Percentiles rank a stretch among this genome's conserved stretches.
Conservation (phyloP, 106 monocot genomes). For the Amphibolis antarctica region DNA sequence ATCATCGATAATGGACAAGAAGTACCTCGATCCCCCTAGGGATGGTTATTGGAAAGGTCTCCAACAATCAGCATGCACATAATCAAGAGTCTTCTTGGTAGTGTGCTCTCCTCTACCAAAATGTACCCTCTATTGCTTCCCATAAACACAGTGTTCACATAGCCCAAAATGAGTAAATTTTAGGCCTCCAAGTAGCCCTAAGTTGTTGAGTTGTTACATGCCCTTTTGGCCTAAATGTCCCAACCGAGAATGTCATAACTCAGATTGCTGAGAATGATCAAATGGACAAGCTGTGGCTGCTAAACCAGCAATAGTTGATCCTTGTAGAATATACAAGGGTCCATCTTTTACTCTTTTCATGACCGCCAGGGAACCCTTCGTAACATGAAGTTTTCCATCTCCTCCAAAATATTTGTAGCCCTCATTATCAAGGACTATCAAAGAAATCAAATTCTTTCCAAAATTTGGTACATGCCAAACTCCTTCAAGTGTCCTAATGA, state of each 20-base stretch:
- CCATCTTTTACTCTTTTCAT: background rate
- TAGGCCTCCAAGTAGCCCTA: background rate
- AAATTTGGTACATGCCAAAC: background rate
- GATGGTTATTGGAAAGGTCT: too few species aligned
- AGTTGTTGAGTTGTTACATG: background rate
- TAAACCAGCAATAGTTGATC: background rate
- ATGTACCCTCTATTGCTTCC: background rate
- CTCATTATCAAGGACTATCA: background rate
- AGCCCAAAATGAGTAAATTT: background rate
- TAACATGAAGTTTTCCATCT: background rate
- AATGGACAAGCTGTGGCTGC: background rate
- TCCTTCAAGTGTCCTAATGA: background rate
- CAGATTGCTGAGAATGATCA: background rate
- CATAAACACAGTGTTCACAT: slow-evolving; percentile 1
- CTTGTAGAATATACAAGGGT: background rate
- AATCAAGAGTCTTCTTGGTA: background rate
- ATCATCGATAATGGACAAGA: background rate
- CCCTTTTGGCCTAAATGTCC: background rate
- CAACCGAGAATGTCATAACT: background rate
- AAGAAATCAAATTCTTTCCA: background rate
- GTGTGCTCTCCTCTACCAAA: background rate
- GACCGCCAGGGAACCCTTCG: background rate
- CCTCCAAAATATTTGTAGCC: background rate
- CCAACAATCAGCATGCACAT: background rate
- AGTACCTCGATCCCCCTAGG: too few species aligned